phyloP scores from a whole-genome alignment of 1,139 yeast genomes.

The Suhomyces chickasaworum region DNA sequence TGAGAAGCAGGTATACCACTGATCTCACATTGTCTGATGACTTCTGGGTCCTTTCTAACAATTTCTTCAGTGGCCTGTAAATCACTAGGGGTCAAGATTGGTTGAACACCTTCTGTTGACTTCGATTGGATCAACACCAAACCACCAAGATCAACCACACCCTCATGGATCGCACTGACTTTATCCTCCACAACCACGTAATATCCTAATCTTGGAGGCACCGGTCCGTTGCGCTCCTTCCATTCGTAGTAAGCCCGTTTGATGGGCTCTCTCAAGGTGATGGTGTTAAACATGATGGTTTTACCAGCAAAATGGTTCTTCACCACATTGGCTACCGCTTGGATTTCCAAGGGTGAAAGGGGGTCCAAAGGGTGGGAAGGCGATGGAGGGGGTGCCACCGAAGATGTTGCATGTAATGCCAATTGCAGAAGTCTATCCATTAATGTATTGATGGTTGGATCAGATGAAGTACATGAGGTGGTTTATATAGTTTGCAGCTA shows the following conservation, averaged over 20 bases:
- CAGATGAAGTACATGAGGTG: background rate
- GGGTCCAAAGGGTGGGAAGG: conserved; percentile 77
- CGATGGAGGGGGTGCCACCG: conserved; percentile 49
- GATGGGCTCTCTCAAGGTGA: conserved; percentile 71
- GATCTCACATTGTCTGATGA: conserved; percentile 69
- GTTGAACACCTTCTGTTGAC: conserved; percentile 63
- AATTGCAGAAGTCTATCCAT: conserved; percentile 73
- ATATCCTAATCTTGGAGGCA: conserved; percentile 68
- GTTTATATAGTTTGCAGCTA: conserved; percentile 7
- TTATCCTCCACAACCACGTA: conserved; percentile 65
- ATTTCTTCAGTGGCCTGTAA: conserved; percentile 63
- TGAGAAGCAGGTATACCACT: conserved; percentile 67
- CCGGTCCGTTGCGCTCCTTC: conserved; percentile 63
- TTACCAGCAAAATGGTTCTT: conserved; percentile 50
- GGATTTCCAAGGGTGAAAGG: conserved; percentile 58
- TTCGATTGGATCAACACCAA: conserved; percentile 49
- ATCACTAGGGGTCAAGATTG: conserved; percentile 72
- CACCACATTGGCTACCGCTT: conserved; percentile 45
- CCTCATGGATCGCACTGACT: conserved; percentile 66
- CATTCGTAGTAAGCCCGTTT: conserved; percentile 63
- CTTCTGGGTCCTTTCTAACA: conserved; percentile 66
- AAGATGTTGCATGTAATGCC: conserved; percentile 62
- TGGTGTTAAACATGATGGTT: conserved; percentile 60
- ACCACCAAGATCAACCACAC: conserved; percentile 59
- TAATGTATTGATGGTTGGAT: background rate